Evolutionary conservation across 768 basidiomycete species (phyloP).

Genomic region (Hebeloma cylindrosporum): DNA sequence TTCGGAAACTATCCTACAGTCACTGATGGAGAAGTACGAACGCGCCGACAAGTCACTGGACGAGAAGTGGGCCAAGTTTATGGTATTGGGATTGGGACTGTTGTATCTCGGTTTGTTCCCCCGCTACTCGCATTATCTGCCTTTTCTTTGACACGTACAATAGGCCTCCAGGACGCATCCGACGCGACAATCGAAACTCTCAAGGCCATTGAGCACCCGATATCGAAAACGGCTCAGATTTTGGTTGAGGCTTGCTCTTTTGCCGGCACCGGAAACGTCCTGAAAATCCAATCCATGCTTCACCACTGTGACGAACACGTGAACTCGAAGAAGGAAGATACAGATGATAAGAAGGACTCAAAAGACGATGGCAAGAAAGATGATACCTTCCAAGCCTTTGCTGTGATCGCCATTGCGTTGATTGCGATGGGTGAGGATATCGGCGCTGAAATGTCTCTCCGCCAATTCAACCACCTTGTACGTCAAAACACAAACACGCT

Average conservation of each 20-base stretch:
- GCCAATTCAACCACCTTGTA: conserved; percentile 97
- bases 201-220: conserved; percentile 90
- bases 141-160: conserved; percentile 4
- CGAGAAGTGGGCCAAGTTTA: conserved; percentile 93
- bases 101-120: conserved; percentile 77
- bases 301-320: conserved; percentile 94
- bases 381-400: conserved; percentile 88
- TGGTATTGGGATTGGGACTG: conserved; percentile 86
- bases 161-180: conserved; percentile 88
- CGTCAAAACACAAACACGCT: conserved; percentile 29
- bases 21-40: conserved; percentile 77
- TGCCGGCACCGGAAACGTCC: conserved; percentile 93
- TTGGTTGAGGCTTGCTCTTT: conserved; percentile 93
- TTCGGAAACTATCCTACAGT: conserved; percentile 84
- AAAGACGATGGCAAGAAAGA: conserved; percentile 61
- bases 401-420: conserved; percentile 90
- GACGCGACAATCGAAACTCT: conserved; percentile 93
- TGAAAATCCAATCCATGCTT: conserved; percentile 89
- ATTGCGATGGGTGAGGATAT: conserved; percentile 99
- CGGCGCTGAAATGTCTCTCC: conserved; percentile 95
- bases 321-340: conserved; percentile 55
- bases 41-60: conserved; percentile 69
- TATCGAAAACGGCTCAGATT: conserved; percentile 88
- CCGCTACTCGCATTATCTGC: not conserved
- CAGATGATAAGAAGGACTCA: conserved; percentile 43